These are phyloP conservation scores for Persicaria tinctoria DNA, from an alignment of 148 eudicot genomes.

Conservation along the genomic window DNA sequence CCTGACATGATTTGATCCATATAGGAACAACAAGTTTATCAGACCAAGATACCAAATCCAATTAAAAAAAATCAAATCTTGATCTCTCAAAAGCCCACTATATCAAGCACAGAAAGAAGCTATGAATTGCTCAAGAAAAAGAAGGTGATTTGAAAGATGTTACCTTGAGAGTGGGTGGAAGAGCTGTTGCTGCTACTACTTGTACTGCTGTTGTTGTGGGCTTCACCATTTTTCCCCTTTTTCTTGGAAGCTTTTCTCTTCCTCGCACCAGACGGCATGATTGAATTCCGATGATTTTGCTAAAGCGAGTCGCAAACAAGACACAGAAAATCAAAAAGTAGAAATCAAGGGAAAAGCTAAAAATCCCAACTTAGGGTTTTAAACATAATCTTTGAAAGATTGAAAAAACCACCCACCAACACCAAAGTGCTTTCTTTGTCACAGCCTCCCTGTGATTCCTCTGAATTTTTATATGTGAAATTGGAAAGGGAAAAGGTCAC, in stretches of 20 bases:
- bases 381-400: background rate
- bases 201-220: background rate
- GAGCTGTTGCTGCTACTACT: background rate
- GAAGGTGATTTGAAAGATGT: background rate
- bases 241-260: conserved; percentile 14
- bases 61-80: background rate
- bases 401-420: background rate
- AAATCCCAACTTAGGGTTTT: background rate
- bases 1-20: conserved; percentile 8
- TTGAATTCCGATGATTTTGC: background rate
- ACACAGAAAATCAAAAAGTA: background rate
- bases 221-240: conserved; percentile 6
- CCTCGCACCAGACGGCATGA: conserved; percentile 15
- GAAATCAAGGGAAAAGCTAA: background rate
- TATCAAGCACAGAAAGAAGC: conserved; percentile 6
- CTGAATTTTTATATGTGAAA: conserved; percentile 1
- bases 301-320: background rate
- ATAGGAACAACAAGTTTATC: background rate
- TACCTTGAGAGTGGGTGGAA: conserved; percentile 14
- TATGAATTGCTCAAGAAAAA: background rate
- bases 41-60: background rate
- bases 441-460: conserved; percentile 7
- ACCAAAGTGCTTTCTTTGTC: conserved; percentile 7
- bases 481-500: conserved; percentile 1
- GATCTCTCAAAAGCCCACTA: background rate